phyloP scores from a whole-genome alignment of 2,329 filamentous ascomycete species.

The Aspergillus calidoustus region DNA sequence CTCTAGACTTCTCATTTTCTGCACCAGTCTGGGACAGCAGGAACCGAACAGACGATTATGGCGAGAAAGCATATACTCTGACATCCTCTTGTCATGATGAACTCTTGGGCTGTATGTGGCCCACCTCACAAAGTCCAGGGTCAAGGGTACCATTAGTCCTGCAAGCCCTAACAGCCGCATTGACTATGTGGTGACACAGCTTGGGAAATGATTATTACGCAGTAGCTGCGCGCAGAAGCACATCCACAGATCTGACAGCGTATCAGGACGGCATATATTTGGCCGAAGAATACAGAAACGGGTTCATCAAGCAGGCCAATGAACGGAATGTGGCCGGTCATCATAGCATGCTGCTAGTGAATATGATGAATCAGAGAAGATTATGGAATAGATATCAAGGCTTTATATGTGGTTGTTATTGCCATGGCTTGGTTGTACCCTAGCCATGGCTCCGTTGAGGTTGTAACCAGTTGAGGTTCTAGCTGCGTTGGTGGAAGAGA shows the following conservation, averaged over 20 bases:
- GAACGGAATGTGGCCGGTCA: neutral
- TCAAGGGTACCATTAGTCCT: neutral
- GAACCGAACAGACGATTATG: neutral
- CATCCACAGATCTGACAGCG: neutral
- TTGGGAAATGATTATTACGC: neutral
- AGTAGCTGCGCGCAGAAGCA: neutral
- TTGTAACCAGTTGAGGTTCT: too few species aligned
- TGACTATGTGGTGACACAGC: neutral
- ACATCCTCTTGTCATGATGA: neutral
- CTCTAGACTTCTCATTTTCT: neutral
- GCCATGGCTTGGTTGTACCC: too few species aligned
- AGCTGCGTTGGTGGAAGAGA: too few species aligned
- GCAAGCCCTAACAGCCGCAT: neutral
- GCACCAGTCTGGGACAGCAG: neutral
- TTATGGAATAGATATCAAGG: neutral
- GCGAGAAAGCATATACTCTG: neutral
- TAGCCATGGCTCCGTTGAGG: too few species aligned
- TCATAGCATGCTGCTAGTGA: neutral
- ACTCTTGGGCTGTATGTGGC: neutral
- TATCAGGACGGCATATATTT: neutral
- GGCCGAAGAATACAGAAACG: neutral
- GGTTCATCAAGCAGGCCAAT: neutral
- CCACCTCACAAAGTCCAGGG: neutral
- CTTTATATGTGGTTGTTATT: neutral
- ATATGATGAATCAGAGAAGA: neutral